Evolutionary conservation across 805 yeast genomes (phyloP), one percentile per base, ranked within the genome.

Genomic region (Aciculoconidium aculeatum): DNA sequence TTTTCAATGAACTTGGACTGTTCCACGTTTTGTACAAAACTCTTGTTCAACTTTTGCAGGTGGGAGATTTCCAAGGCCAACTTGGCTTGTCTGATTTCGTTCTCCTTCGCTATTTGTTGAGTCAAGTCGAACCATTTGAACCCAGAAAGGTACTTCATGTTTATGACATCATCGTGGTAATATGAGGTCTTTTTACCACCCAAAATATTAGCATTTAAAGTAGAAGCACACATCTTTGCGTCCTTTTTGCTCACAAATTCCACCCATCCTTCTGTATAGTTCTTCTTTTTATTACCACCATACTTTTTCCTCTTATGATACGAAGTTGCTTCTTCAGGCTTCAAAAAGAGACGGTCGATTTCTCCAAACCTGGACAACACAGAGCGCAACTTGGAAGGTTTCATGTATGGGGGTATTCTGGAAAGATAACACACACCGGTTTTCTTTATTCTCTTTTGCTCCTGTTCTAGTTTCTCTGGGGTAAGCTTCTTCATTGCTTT

Each of bases 111-210:
- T 40, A 90, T 83, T 51, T 90, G 96, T 51, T 82, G 94, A 3
- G 96, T 88, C 51, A 92, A 66, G 48, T 92, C 94, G 32, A 80
- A 70, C 98, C 98, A 92, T 51, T 92, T 92, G 70, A 90, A 92
- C 2, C 90, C 87, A 7, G 85, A 78, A 37, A 92, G 64, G 46
- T 92, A 92, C 54, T 84, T 90, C 36, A 90, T 77, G 52, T 87
- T 92, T 64, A 94, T 68, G 15, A 92, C 79, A 61, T 92, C 98
- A 55, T 92, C 98, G 49, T 92, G 81, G 58, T 88, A 92, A 47
- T 82, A 90, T 7, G 80, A 74, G 3, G 92, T 80, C 58, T 92
- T 92, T 48, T 80, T 86, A 21, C 97, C 98, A 15, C 97, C 98
- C 18, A 92, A 60, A 7, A 69, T 83, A 49, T 86, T 84, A 7